These are phyloP conservation scores for Rhododendron molle DNA, from an alignment of 148 eudicot species.

Conservation along the genomic window DNA sequence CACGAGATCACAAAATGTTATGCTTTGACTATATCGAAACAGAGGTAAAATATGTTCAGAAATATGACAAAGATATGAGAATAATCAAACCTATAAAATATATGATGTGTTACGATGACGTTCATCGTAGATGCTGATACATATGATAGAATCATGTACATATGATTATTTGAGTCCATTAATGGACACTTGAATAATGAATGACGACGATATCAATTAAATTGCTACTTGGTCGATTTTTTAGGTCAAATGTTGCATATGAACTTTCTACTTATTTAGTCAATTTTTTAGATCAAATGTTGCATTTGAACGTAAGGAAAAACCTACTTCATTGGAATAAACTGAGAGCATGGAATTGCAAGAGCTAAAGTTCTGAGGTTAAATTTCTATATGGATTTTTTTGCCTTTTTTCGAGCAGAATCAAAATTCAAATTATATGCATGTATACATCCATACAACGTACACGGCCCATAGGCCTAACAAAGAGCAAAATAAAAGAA, in stretches of 20 bases:
- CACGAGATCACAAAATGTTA: not conserved
- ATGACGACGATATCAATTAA: not conserved
- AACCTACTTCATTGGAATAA: not conserved
- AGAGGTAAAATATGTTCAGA: not conserved
- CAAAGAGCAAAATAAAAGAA: too few species aligned
- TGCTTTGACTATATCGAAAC: not conserved
- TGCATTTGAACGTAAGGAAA: not conserved
- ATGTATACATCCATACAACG: too few species aligned
- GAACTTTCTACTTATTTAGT: not conserved
- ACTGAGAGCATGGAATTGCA: not conserved
- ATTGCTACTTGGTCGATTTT: not conserved
- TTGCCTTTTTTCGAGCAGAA: too few species aligned
- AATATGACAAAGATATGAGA: not conserved
- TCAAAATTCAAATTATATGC: too few species aligned
- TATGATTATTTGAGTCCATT: not conserved
- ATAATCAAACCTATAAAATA: not conserved
- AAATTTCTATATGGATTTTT: too few species aligned
- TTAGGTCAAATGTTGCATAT: not conserved
- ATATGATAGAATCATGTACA: not conserved
- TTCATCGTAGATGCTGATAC: not conserved
- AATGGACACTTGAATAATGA: not conserved
- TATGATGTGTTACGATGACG: not conserved
- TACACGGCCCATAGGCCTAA: too few species aligned
- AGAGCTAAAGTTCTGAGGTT: not conserved
- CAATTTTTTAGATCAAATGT: not conserved